Conservation (phyloP, 805 yeast species). For the Jamesozyma spencerorum region DNA sequence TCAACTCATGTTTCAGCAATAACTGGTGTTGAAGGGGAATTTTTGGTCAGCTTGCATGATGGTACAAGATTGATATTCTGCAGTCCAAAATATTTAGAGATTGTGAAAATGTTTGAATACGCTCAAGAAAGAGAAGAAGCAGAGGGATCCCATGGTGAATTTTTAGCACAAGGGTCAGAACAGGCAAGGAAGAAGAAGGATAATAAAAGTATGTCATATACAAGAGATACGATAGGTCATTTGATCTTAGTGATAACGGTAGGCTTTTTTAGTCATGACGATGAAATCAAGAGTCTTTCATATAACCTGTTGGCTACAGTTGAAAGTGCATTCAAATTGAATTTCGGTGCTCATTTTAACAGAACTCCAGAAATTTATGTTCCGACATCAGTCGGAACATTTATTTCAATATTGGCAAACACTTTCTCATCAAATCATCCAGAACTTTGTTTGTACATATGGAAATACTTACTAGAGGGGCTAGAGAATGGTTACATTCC, state of each 20-base stretch:
- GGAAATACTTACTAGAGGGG: conserved; percentile 23
- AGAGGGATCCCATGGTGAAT: conserved; percentile 19
- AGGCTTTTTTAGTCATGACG: conserved; percentile 54
- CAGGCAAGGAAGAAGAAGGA: neutral
- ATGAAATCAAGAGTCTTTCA: conserved; percentile 53
- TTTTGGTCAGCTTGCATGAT: conserved; percentile 35
- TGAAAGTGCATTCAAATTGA: conserved; percentile 49
- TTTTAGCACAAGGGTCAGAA: neutral
- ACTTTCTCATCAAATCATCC: conserved; percentile 52
- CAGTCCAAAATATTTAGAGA: conserved; percentile 47
- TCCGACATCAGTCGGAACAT: conserved; percentile 58
- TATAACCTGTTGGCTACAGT: conserved; percentile 54
- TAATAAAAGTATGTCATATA: conserved; percentile 17
- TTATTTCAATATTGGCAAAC: conserved; percentile 47
- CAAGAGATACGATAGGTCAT: conserved; percentile 43
- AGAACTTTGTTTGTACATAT: conserved; percentile 48
- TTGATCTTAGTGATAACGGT: conserved; percentile 56
- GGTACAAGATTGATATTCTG: conserved; percentile 34
- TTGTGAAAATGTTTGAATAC: conserved; percentile 61
- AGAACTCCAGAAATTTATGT: conserved; percentile 53
- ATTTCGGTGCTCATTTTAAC: conserved; percentile 47
- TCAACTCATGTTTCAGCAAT: conserved; percentile 34
- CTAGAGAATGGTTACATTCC: conserved; percentile 18
- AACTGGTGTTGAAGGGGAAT: conserved; percentile 43
- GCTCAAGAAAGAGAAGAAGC: conserved; percentile 47